Evolutionary conservation across 2,329 filamentous ascomycete species (phyloP), one percentile per base, ranked within the genome.

Genomic region (Exophiala calicioides): DNA sequence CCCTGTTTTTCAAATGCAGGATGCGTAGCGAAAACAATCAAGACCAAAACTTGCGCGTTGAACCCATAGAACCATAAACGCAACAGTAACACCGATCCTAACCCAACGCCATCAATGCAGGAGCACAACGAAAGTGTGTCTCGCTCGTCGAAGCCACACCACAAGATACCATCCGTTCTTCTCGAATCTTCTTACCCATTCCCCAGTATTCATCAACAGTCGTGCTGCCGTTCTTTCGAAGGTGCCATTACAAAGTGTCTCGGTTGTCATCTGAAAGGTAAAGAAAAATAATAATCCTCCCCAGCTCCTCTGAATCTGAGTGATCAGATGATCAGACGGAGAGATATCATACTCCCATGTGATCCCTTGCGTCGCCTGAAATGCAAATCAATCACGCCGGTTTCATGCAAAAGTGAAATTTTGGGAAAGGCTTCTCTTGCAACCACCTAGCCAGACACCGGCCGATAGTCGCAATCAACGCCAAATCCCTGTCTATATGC

Each of bases 341-440:
- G 7, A 37, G 23, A 29, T 16, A 27, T 38, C 18, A 27, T 7
- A 16, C 19, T 43, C 30, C 21, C 1, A 9, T 13, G 3, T 31
- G 3, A n/a, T n/a, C 34, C 18, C 12, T 23, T 33, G 27, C 30
- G 12, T 24, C 33, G 16, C 24, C 27, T 16, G 35, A 20, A 46
- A 50, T 50, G 42, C 42, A 46, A 43, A 43, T 33, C 24, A 45
- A 30, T 42, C 47, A 27, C 47, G 47, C 47, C 47, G 16, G 29
- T 20, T 27, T 33, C 26, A 46, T 50, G 47, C 47, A 42, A 44
- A 35, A 29, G n/a, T 26, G 13, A 2, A 20, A 35, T 5, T 12
- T 27, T 18, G 6, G 27, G 46, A 19, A 38, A 21, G 21, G 29
- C 16, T 19, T 10, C 21, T 21, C 18, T 12, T 29, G 18, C 23